Percentiles rank a stretch among this genome's conserved stretches.
These are phyloP conservation scores for Calocybe gangraenosa DNA, from an alignment of 768 basidiomycete species.

Conservation along the genomic window DNA sequence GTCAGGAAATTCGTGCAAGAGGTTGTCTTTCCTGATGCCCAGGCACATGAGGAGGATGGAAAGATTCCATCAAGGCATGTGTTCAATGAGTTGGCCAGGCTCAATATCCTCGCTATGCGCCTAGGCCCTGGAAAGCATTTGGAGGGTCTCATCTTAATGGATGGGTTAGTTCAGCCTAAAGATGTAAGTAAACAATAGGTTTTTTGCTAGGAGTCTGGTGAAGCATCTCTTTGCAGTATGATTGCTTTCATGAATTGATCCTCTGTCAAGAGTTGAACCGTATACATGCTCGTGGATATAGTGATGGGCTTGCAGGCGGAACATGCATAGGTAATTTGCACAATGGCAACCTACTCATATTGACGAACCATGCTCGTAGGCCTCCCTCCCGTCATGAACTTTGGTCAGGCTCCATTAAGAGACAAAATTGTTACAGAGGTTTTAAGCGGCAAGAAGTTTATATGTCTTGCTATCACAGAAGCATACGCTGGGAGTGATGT, in stretches of 20 bases:
- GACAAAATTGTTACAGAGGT: slow-evolving; percentile 55
- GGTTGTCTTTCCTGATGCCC: slow-evolving; percentile 49
- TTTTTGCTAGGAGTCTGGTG: too few relatives aligned
- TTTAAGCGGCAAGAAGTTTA: slow-evolving; percentile 62
- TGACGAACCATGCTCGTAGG: slow-evolving; percentile 27
- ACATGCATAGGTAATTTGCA: slow-evolving; percentile 28
- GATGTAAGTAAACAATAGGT: too few relatives aligned
- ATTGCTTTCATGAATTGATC: slow-evolving; percentile 82
- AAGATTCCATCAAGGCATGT: slow-evolving; percentile 71
- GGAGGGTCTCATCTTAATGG: slow-evolving; percentile 70
- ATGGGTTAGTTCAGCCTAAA: slow-evolving; percentile 72
- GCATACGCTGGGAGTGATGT: slow-evolving; percentile 82
- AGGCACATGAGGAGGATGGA: slow-evolving; percentile 73
- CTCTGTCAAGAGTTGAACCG: slow-evolving; percentile 68
- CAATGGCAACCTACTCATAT: background rate
- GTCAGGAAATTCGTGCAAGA: slow-evolving; percentile 73
- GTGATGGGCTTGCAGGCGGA: slow-evolving; percentile 64
- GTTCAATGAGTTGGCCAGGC: slow-evolving; percentile 61
- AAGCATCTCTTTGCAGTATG: slow-evolving; percentile 57
- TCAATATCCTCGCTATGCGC: slow-evolving; percentile 59
- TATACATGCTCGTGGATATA: slow-evolving; percentile 70
- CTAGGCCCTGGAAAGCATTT: slow-evolving; percentile 85
- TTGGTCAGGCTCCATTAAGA: slow-evolving; percentile 61
- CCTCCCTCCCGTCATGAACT: slow-evolving; percentile 78
- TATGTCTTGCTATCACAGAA: slow-evolving; percentile 80